Conservation (phyloP, 768 basidiomycete species). For the Serendipita indica region DNA sequence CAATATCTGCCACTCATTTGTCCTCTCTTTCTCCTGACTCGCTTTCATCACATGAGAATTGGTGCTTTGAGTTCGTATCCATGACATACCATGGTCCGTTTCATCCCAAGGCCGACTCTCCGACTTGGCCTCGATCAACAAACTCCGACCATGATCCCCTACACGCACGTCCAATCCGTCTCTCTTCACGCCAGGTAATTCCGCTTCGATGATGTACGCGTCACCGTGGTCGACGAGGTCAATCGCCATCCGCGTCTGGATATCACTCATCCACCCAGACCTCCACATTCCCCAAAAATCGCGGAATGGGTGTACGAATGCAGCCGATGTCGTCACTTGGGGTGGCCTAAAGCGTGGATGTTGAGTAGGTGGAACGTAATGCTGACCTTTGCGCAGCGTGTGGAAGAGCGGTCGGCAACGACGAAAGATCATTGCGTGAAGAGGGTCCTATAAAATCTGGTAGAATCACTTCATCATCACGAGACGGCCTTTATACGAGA, state of each 20-base stretch:
- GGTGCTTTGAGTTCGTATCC: neutral
- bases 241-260: neutral
- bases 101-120: too few species aligned
- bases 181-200: slow-evolving; percentile 15
- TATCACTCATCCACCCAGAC: neutral
- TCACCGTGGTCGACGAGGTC: slow-evolving; percentile 10
- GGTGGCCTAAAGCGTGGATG: too few species aligned
- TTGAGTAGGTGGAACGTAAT: too few species aligned
- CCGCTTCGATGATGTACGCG: slow-evolving; percentile 13
- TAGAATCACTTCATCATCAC: too few species aligned
- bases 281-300: neutral
- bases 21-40: neutral
- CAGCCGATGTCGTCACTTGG: neutral
- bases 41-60: neutral
- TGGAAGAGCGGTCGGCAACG: slow-evolving; percentile 14
- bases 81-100: too few species aligned
- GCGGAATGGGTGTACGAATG: neutral
- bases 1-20: neutral
- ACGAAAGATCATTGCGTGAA: slow-evolving; percentile 6
- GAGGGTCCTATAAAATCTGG: neutral
- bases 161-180: slow-evolving; percentile 13
- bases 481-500: neutral
- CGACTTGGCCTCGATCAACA: slow-evolving; percentile 11
- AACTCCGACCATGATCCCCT: slow-evolving; percentile 13
- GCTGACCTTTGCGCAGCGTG: slow-evolving; percentile 10